phyloP scores from a whole-genome alignment of 495 filamentous ascomycete species.

The Clohesyomyces aquaticus region DNA sequence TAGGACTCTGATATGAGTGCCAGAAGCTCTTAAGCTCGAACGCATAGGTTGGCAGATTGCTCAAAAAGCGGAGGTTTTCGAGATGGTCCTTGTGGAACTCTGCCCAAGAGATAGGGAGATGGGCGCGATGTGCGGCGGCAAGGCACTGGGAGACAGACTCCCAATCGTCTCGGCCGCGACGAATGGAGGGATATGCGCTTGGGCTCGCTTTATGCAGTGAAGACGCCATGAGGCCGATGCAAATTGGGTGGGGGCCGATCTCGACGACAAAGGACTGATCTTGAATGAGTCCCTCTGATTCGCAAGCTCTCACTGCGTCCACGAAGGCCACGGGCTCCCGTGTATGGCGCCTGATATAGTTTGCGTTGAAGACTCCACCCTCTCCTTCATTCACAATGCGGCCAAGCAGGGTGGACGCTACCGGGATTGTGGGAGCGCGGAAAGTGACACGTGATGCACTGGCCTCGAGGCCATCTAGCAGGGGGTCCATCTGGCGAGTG shows the following conservation, averaged over 20 bases:
- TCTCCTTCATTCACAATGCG: slow-evolving; percentile 44
- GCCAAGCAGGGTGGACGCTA: slow-evolving; percentile 41
- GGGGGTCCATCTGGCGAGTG: slow-evolving; percentile 56
- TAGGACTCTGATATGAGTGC: slow-evolving; percentile 12
- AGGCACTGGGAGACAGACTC: slow-evolving; percentile 6
- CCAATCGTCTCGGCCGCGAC: slow-evolving; percentile 6
- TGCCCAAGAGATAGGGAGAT: slow-evolving; percentile 2
- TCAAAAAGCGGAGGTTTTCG: slow-evolving; percentile 11
- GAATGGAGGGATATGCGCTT: slow-evolving; percentile 9
- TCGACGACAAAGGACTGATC: slow-evolving; percentile 38
- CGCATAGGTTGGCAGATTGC: slow-evolving; percentile 15
- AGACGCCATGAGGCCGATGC: slow-evolving; percentile 16
- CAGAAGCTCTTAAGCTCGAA: slow-evolving; percentile 17
- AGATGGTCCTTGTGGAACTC: slow-evolving; percentile 38
- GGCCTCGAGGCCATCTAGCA: slow-evolving; percentile 53
- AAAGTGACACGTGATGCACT: slow-evolving; percentile 49
- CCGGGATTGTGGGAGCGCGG: slow-evolving; percentile 49
- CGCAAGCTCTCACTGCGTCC: slow-evolving; percentile 62
- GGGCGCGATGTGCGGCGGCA: slow-evolving; percentile 3
- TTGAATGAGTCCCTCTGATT: slow-evolving; percentile 37
- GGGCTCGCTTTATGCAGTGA: slow-evolving; percentile 16
- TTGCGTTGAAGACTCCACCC: slow-evolving; percentile 38
- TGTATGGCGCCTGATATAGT: slow-evolving; percentile 70
- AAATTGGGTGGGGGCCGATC: slow-evolving; percentile 44
- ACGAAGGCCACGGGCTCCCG: slow-evolving; percentile 76